phyloP scores from a whole-genome alignment of 2,329 filamentous ascomycete genomes.

The Didymella sp. region DNA sequence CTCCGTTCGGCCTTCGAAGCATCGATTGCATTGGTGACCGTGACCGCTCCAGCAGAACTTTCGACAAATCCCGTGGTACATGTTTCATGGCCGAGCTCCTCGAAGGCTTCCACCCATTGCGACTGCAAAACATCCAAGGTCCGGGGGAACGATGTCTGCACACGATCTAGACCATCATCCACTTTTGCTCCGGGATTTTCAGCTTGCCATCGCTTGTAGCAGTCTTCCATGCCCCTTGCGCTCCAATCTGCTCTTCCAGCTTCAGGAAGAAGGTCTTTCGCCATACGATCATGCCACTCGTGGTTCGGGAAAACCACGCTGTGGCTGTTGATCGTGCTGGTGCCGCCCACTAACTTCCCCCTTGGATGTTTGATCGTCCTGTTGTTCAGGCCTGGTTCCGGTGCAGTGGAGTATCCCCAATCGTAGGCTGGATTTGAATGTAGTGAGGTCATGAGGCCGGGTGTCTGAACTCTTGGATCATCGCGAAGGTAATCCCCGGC shows the following conservation, averaged over 20 bases:
- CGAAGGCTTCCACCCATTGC: constrained; percentile 23
- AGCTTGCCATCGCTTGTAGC: constrained; percentile 25
- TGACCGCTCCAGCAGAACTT: constrained; percentile 24
- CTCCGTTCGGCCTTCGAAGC: constrained; percentile 28
- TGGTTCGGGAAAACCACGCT: constrained; percentile 29
- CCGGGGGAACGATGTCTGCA: constrained; percentile 24
- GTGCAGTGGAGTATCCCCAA: constrained; percentile 13
- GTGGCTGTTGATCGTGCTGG: constrained; percentile 32
- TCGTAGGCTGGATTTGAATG: constrained; percentile 23
- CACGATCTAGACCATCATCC: constrained; percentile 12
- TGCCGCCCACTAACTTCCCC: constrained; percentile 28
- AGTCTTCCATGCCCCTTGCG: constrained; percentile 22
- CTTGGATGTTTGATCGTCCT: constrained; percentile 27
- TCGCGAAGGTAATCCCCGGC: constrained; percentile 26
- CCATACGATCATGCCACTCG: constrained; percentile 30
- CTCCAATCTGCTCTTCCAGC: constrained; percentile 21
- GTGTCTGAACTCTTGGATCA: constrained; percentile 26
- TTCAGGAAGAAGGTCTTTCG: constrained; percentile 16
- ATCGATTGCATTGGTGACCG: constrained; percentile 28
- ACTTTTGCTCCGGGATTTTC: constrained; percentile 4
- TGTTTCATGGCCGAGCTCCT: constrained; percentile 25
- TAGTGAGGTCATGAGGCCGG: constrained; percentile 18
- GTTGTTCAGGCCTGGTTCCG: constrained; percentile 23
- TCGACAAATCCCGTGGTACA: constrained; percentile 18
- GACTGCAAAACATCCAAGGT: constrained; percentile 24